Evolutionary conservation across 2,329 filamentous ascomycete species (phyloP), one percentile per base, ranked within the genome.

Genomic region (Hysterium pulicare): DNA sequence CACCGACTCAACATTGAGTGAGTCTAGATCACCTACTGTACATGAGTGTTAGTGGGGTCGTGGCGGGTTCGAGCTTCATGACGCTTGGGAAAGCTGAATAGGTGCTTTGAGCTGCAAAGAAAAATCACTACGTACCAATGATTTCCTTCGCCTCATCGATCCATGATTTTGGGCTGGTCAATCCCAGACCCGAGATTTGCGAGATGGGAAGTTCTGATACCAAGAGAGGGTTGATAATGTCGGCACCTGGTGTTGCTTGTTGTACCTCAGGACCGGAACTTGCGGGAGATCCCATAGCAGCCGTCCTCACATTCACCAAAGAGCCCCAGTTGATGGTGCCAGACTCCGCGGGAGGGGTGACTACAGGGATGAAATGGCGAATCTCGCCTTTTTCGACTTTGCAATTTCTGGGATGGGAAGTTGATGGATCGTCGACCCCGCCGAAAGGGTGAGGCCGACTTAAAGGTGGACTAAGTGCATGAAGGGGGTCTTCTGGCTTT

Each of bases 261-360:
- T 16, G 28, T 17, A 54, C 42, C 17, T 57, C 64, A 16, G 62
- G 56, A 38, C 71, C 70, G 21, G 66, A 66, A 42, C 49, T 65
- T 30, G 65, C 57, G 16, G 68, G 69, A 16, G 70, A 70, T 30
- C 67, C 64, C 49, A 69, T 53, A 9, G 61, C 61, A 30, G 58
- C 59, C 4, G 61, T 58, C 15, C 51, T 59, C 13, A 68, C 53
- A 45, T 61, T 61, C 42, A 67, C 57, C 45, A 68, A 55, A 31
- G 61, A 50, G 15, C 58, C 58, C 70, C 71, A 74, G 46, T 58
- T 57, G 48, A 68, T 58, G 33, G 64, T 61, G 26, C 67, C 67
- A 17, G 58, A 53, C 40, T 75, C 72, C 34, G 65, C 65, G 9
- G 72, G 72, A 41, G 72, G 72, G 8, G 72, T 75, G 39, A 71